phyloP scores from a whole-genome alignment of 495 filamentous ascomycete species.

The Penicillium ochrochloron region DNA sequence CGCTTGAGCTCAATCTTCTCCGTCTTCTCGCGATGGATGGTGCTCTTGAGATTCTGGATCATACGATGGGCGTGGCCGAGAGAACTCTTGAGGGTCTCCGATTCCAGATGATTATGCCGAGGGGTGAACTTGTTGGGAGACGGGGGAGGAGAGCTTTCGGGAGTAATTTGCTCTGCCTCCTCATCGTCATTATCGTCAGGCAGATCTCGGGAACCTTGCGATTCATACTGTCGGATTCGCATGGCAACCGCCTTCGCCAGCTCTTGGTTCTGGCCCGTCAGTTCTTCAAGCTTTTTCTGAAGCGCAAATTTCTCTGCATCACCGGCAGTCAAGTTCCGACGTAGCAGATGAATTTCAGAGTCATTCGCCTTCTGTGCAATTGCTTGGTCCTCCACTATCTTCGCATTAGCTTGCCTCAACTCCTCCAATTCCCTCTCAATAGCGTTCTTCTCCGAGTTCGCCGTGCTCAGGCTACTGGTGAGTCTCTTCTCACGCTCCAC shows the following conservation, averaged over 20 bases:
- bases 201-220: conserved; percentile 59
- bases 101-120: conserved; percentile 85
- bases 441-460: conserved; percentile 74
- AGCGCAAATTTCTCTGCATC: conserved; percentile 75
- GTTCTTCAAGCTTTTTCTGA: conserved; percentile 81
- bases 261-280: conserved; percentile 86
- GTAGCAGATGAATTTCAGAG: conserved; percentile 77
- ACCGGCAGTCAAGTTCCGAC: conserved; percentile 71
- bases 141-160: conserved; percentile 86
- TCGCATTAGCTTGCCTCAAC: conserved; percentile 74
- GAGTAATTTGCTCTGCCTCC: conserved; percentile 70
- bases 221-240: conserved; percentile 69
- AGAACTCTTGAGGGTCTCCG: conserved; percentile 92
- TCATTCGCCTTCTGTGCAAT: conserved; percentile 81
- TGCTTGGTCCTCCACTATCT: conserved; percentile 78
- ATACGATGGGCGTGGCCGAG: conserved; percentile 93
- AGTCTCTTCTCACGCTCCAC: conserved; percentile 80
- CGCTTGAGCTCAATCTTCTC: conserved; percentile 95
- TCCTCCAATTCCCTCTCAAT: conserved; percentile 88
- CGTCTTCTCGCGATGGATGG: conserved; percentile 95
- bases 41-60: conserved; percentile 92
- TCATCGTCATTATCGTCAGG: conserved; percentile 67
- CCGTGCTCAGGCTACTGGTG: conserved; percentile 66
- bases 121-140: conserved; percentile 91
- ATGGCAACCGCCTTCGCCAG: conserved; percentile 78